These are phyloP conservation scores for Carex sylvatica DNA, from an alignment of 202 grass and related monocot genomes.

Conservation along the genomic window DNA sequence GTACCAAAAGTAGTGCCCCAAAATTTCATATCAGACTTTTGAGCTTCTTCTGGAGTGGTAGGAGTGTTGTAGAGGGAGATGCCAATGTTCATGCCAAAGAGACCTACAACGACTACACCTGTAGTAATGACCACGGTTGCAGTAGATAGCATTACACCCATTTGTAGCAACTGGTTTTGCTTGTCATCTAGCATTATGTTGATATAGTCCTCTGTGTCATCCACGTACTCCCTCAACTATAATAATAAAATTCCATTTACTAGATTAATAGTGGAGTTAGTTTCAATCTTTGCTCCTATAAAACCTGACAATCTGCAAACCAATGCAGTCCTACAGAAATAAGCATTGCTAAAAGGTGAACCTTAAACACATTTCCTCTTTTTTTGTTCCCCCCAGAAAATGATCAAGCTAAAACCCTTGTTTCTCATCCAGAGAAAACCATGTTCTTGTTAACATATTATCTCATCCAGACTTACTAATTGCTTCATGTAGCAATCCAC, in stretches of 20 bases:
- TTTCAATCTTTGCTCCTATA: too few species aligned
- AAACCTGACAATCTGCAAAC: too few species aligned
- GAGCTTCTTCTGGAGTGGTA: slow-evolving; percentile 26
- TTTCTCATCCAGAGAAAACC: not conserved
- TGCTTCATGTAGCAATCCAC: not conserved
- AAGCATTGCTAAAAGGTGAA: not conserved
- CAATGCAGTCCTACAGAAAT: not conserved
- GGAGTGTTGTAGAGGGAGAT: slow-evolving; percentile 50
- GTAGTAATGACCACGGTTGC: slow-evolving; percentile 74
- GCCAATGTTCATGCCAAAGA: slow-evolving; percentile 95
- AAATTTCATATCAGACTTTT: slow-evolving; percentile 47
- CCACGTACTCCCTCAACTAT: slow-evolving; percentile 70
- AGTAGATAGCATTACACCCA: slow-evolving; percentile 67
- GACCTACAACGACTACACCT: slow-evolving; percentile 63
- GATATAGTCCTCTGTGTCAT: slow-evolving; percentile 78
- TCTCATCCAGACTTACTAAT: not conserved
- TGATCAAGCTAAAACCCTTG: not conserved
- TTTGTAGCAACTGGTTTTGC: slow-evolving; percentile 84
- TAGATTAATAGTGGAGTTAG: not conserved
- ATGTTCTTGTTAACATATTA: not conserved
- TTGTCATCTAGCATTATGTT: slow-evolving; percentile 90
- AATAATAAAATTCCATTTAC: slow-evolving; percentile 10
- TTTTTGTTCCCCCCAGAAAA: not conserved
- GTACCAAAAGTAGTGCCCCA: slow-evolving; percentile 75
- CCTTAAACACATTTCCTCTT: not conserved